Percentiles rank a stretch among this genome's conserved stretches.
phyloP scores from a whole-genome alignment of 2,329 filamentous ascomycete species.

The Colletotrichum orbiculare region DNA sequence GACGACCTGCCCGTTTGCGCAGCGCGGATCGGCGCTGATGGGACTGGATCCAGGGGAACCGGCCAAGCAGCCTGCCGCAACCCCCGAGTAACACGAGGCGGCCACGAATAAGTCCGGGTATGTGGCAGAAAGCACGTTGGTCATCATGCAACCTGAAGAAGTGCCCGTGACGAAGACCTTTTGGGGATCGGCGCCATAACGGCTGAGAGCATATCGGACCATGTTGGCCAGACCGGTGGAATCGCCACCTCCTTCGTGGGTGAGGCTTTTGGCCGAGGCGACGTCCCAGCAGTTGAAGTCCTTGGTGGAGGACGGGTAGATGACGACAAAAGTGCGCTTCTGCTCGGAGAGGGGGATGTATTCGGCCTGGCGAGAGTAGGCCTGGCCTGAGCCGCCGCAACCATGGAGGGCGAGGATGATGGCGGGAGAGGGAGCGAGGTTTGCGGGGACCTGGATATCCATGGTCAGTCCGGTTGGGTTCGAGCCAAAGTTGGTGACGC shows the following conservation, averaged over 20 bases:
- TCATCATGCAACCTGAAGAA: constrained; percentile 49
- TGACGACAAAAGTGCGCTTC: constrained; percentile 56
- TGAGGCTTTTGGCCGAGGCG: constrained; percentile 53
- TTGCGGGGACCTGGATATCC: constrained; percentile 31
- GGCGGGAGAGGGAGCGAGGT: constrained; percentile 21
- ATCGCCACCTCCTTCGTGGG: constrained; percentile 60
- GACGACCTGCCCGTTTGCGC: constrained; percentile 52
- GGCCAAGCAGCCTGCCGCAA: constrained; percentile 46
- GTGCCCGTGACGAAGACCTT: constrained; percentile 59
- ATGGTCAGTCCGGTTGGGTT: constrained; percentile 36
- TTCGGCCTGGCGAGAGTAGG: constrained; percentile 25
- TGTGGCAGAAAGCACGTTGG: constrained; percentile 47
- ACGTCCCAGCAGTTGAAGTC: constrained; percentile 62
- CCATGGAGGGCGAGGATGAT: constrained; percentile 35
- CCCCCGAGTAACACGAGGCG: constrained; percentile 47
- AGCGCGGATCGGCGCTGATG: constrained; percentile 46
- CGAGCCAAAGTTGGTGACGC: constrained; percentile 27
- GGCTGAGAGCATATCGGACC: constrained; percentile 58
- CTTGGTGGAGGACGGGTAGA: constrained; percentile 43
- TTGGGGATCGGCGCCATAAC: constrained; percentile 56
- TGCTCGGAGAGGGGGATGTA: constrained; percentile 48
- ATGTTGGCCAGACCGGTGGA: constrained; percentile 60
- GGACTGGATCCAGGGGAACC: constrained; percentile 38
- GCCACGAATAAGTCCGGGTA: constrained; percentile 51
- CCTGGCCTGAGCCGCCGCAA: constrained; percentile 35